Conservation (phyloP, 2,329 filamentous ascomycete genomes). For the Paracoccidioides lutzii region DNA sequence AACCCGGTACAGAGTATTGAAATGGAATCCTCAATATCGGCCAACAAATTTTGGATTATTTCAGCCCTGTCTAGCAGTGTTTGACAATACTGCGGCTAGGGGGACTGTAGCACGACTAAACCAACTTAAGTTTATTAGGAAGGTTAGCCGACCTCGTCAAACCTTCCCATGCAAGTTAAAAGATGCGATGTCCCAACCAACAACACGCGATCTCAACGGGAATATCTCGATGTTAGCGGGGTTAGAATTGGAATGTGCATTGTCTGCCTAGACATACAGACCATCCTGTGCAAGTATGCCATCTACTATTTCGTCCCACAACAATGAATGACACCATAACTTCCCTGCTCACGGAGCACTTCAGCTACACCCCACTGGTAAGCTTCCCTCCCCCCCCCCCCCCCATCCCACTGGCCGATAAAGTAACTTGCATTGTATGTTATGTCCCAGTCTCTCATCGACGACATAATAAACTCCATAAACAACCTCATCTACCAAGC, state of each 20-base stretch:
- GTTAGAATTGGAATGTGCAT: not conserved
- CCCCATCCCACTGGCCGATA: not conserved
- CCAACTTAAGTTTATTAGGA: too few relatives aligned
- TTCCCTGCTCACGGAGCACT: constrained; percentile 80
- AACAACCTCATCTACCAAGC: constrained; percentile 88
- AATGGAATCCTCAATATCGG: not conserved
- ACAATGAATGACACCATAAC: constrained; percentile 34
- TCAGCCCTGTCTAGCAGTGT: not conserved
- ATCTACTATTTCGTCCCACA: not conserved
- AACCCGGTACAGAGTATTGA: not conserved
- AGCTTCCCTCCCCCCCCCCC: constrained; percentile 22
- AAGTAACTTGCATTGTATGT: constrained; percentile 4
- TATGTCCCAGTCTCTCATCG: constrained; percentile 61
- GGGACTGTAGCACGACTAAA: too few relatives aligned
- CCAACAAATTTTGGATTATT: not conserved
- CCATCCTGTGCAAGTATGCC: not conserved
- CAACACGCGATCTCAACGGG: not conserved
- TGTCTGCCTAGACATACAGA: not conserved
- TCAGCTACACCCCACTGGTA: constrained; percentile 86
- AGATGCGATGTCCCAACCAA: not conserved
- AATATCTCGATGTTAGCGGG: too few relatives aligned
- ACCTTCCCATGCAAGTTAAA: not conserved
- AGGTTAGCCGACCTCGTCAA: not conserved
- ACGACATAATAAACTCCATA: constrained; percentile 95
- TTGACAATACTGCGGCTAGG: too few relatives aligned